A percentile compares a stretch with the other conserved stretches of the same genome.
Evolutionary conservation across 352 stramenopile species (phyloP).

Genomic region (Pythium aquatile): DNA sequence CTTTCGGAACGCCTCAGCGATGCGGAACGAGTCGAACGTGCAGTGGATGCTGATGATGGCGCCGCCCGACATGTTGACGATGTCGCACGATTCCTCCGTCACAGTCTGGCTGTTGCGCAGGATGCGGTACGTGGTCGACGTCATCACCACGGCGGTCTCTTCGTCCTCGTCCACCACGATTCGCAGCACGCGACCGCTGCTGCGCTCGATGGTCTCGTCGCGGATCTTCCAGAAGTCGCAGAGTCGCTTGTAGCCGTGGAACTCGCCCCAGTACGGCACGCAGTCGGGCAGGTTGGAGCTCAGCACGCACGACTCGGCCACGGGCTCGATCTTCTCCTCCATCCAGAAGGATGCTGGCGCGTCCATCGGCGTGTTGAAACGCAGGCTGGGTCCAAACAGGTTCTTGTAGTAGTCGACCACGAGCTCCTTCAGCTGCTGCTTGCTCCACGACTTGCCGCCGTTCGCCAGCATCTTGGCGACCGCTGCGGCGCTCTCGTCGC

Average conservation of each 20-base stretch:
- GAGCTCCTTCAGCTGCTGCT: conserved; percentile 73
- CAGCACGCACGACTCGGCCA: conserved; percentile 67
- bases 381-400: conserved; percentile 70
- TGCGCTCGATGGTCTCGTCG: conserved; percentile 83
- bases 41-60: conserved; percentile 84
- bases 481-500: conserved; percentile 32
- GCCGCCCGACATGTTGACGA: conserved; percentile 71
- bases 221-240: conserved; percentile 89
- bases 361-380: conserved; percentile 78
- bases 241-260: conserved; percentile 85
- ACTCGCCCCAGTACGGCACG: conserved; percentile 87
- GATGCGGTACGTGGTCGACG: conserved; percentile 84
- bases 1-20: conserved; percentile 83
- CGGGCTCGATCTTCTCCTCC: conserved; percentile 79
- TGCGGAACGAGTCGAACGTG: conserved; percentile 85
- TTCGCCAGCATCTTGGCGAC: conserved; percentile 7
- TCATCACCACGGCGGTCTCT: conserved; percentile 87
- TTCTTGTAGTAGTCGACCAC: conserved; percentile 81
- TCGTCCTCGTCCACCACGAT: conserved; percentile 85
- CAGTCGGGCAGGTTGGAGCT: conserved; percentile 85
- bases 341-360: conserved; percentile 81
- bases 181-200: conserved; percentile 75
- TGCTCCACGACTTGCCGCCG: conserved; percentile 41
- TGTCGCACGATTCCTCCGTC: conserved; percentile 85
- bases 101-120: conserved; percentile 85